Evolutionary conservation across 495 filamentous ascomycete species (phyloP).

Genomic region (Aspergillus carlsbadensis): DNA sequence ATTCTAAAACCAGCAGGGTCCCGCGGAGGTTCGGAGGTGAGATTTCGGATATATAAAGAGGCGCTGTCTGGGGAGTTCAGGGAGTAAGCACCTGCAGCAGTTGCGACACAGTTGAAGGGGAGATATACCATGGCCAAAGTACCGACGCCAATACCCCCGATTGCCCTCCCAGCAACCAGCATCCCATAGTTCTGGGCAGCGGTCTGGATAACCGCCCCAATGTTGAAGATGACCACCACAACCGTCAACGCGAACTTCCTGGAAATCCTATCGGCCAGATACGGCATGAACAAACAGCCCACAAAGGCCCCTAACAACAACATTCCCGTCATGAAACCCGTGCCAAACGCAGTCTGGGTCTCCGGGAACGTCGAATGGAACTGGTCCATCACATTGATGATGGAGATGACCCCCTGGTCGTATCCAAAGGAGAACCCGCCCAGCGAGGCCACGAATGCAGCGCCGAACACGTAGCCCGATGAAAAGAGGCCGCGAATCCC

Average conservation of each 20-base stretch:
- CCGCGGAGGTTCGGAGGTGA: slow-evolving; percentile 56
- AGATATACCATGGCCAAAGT: slow-evolving; percentile 54
- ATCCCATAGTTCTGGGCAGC: slow-evolving; percentile 53
- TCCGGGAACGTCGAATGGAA: slow-evolving; percentile 50
- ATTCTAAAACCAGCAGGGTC: slow-evolving; percentile 61
- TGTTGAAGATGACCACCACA: slow-evolving; percentile 53
- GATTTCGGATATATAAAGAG: slow-evolving; percentile 34
- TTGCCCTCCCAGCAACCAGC: slow-evolving; percentile 54
- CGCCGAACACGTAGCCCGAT: too few relatives aligned
- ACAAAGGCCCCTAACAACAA: slow-evolving; percentile 57
- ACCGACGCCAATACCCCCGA: slow-evolving; percentile 60
- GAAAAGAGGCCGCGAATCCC: too few relatives aligned
- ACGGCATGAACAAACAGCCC: slow-evolving; percentile 55
- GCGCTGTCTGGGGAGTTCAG: too few relatives aligned
- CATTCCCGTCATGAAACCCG: slow-evolving; percentile 59
- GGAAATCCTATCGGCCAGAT: slow-evolving; percentile 57
- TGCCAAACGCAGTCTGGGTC: slow-evolving; percentile 55
- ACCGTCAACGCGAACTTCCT: slow-evolving; percentile 50
- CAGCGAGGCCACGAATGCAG: slow-evolving; percentile 16
- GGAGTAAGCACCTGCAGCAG: too few relatives aligned
- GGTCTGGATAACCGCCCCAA: slow-evolving; percentile 56
- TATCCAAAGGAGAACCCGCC: slow-evolving; percentile 59
- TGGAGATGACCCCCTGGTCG: slow-evolving; percentile 56
- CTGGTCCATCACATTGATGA: slow-evolving; percentile 57
- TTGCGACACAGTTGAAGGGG: too few relatives aligned